Conservation (phyloP, 495 filamentous ascomycete genomes). For the Schizothecium vesticola region DNA sequence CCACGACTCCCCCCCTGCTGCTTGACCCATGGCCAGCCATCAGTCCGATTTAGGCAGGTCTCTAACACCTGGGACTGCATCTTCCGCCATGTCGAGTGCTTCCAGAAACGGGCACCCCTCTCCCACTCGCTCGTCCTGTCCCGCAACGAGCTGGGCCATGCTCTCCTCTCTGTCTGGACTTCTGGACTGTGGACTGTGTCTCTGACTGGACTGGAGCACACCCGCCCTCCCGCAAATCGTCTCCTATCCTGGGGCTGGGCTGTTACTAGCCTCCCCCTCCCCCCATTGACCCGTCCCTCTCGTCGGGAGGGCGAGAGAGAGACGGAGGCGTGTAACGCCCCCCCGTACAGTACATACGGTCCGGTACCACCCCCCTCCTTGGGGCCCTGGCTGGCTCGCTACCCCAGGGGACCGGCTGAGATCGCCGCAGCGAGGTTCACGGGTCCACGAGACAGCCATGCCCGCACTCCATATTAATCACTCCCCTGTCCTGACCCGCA, state of each 20-base stretch:
- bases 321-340: neutral
- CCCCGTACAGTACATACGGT: neutral
- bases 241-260: neutral
- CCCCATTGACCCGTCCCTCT: neutral
- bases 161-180: neutral
- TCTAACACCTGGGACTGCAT: slow-evolving; percentile 24
- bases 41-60: slow-evolving; percentile 37
- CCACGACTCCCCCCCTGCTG: slow-evolving; percentile 22
- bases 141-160: neutral
- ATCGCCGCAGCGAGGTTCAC: slow-evolving; percentile 17
- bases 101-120: slow-evolving; percentile 18
- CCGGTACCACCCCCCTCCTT: neutral
- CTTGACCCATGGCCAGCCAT: slow-evolving; percentile 29
- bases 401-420: slow-evolving; percentile 19
- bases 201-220: neutral
- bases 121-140: neutral
- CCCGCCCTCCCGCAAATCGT: neutral
- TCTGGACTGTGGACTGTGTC: too few relatives aligned
- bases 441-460: slow-evolving; percentile 21
- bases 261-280: too few relatives aligned
- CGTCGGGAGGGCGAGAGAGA: neutral
- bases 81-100: slow-evolving; percentile 24
- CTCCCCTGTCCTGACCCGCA: slow-evolving; percentile 16
- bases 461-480: slow-evolving; percentile 22
- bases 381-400: neutral